A percentile compares a stretch with the other conserved stretches of the same genome.
Conservation (phyloP, 257 asterid genomes). For the Lycium barbarum region DNA sequence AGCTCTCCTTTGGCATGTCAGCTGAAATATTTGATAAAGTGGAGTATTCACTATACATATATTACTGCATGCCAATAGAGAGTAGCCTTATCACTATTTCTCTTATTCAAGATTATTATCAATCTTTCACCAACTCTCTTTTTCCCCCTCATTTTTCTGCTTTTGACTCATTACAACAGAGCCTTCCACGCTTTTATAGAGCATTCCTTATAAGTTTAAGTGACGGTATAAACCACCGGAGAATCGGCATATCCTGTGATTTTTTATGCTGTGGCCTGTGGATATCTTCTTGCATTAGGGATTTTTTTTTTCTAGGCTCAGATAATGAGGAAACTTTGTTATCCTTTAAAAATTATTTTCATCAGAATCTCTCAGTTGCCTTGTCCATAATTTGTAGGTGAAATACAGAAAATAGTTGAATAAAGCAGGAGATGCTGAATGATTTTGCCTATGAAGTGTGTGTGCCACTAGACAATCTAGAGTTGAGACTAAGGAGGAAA, state of each 20-base stretch:
- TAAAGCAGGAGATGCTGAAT: neutral
- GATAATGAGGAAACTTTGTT: conserved; percentile 30
- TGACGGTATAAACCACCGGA: conserved; percentile 43
- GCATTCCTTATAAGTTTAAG: neutral
- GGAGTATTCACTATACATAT: neutral
- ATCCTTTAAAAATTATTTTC: conserved; percentile 16
- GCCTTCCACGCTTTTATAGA: conserved; percentile 14
- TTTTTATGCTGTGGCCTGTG: conserved; percentile 20
- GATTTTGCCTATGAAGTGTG: neutral
- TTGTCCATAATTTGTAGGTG: too few relatives aligned
- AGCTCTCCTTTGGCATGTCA: conserved; percentile 71
- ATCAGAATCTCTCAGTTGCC: conserved; percentile 35
- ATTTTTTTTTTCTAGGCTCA: neutral
- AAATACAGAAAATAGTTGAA: conserved; percentile 2
- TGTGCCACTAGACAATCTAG: too few relatives aligned
- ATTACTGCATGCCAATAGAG: conserved; percentile 50
- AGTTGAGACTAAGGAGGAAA: too few relatives aligned
- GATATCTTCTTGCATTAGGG: neutral
- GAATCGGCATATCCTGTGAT: conserved; percentile 49
- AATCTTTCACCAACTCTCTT: neutral
- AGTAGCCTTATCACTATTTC: conserved; percentile 56
- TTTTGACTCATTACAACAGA: neutral
- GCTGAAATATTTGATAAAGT: neutral
- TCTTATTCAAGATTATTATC: conserved; percentile 32
- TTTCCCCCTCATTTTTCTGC: too few relatives aligned